These are phyloP conservation scores for Talaromyces pinophilus DNA, from an alignment of 2,329 filamentous ascomycete species.

Conservation along the genomic window DNA sequence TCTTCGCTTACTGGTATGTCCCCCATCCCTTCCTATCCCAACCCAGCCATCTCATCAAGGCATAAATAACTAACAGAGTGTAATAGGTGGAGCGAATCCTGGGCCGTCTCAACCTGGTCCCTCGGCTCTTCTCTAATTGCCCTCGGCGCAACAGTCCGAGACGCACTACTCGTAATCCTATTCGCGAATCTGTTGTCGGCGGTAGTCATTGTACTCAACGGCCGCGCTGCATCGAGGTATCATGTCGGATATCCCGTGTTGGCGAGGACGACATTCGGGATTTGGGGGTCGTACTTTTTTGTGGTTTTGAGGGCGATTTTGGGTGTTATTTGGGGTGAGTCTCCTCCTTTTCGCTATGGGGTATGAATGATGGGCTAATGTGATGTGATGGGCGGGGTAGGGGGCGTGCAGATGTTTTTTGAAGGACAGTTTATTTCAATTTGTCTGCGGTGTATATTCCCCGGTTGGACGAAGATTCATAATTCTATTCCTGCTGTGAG, in stretches of 20 bases:
- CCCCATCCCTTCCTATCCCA: too few species aligned
- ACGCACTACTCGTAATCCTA: conserved; percentile 28
- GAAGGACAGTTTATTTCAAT: conserved; percentile 31
- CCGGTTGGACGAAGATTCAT: conserved; percentile 29
- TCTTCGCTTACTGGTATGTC: conserved; percentile 29
- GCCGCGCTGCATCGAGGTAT: conserved; percentile 26
- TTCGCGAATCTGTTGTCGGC: conserved; percentile 29
- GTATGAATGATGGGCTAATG: neutral
- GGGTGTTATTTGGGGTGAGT: conserved; percentile 28
- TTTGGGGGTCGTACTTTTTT: conserved; percentile 28
- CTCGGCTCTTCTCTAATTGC: conserved; percentile 29
- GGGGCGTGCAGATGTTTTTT: conserved; percentile 29
- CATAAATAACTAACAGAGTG: too few species aligned
- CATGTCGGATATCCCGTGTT: conserved; percentile 28
- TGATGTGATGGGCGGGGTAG: neutral
- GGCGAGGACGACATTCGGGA: conserved; percentile 26
- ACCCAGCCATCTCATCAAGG: too few species aligned
- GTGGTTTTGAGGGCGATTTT: conserved; percentile 26
- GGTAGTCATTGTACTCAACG: conserved; percentile 28
- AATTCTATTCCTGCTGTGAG: conserved; percentile 30
- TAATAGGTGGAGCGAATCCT: conserved; percentile 30
- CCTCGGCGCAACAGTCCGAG: conserved; percentile 27
- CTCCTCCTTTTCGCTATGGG: neutral
- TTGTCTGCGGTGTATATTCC: conserved; percentile 32
- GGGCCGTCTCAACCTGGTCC: conserved; percentile 30